Base-by-base conservation (phyloP, 805 yeast genomes). In the Cyberlindnera amylophila region DNA sequence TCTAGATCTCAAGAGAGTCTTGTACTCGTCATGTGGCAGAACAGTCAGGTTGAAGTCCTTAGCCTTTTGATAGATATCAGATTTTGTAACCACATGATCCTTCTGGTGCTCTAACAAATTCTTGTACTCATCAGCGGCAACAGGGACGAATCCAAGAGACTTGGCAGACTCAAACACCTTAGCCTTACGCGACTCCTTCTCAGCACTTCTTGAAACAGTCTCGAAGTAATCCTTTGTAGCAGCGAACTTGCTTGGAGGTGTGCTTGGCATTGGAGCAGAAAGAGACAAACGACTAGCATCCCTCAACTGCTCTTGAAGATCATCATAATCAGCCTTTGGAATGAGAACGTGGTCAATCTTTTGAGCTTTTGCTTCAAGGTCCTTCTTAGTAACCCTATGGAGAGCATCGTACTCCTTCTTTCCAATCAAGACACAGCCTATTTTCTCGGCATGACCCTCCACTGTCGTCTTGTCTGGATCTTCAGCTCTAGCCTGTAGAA, bases 11-110 rank as follows among this genome's bases (percentile, higher is more conserved):
- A 70, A 45, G 17, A 72, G 51, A 1, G 53, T 41, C 36, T 58
- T 61, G 49, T 70, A 74, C 42, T 74, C 79, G 0, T 70, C 75
- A 6, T 58, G 49, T 2, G 78, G 67, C 33, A 75, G 47, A 1
- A 75, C 70, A 2, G 70, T 63, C 38, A 75, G 53, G 8, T 70
- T 69, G 49, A 70, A 69, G 13, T 58, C 58, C 52, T 65, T 68
- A 4, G 81, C 64, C 15, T 57, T 59, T 29, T 58, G 53, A 40
- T 61, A 61, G 6, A 66, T 49, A 34, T 63, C 65, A 2, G 63
- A 48, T 36, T 59, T 63, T 3, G 65, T 64, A n/a, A 62, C 42
- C 13, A 52, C 43, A 26, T 55, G 56, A 17, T 57, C 56, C 38
- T 58, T 55, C 45, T 62, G 65, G 33, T 55, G 57, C 15, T 58